These are phyloP conservation scores for Tetracladium maxilliforme DNA, from an alignment of 2,329 filamentous ascomycete genomes.

Conservation along the genomic window DNA sequence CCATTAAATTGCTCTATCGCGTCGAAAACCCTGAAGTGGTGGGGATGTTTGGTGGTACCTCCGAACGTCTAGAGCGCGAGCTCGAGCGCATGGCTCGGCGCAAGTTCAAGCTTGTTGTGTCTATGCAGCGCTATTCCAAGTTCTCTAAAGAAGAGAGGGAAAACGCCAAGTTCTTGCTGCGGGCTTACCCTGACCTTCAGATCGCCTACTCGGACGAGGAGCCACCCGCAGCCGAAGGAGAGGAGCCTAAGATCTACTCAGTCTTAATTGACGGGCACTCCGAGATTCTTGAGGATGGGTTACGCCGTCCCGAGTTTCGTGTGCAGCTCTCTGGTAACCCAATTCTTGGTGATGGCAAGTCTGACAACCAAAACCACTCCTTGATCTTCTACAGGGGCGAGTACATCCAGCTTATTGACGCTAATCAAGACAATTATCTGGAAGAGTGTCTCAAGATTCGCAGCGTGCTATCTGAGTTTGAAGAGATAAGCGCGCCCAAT, in stretches of 20 bases:
- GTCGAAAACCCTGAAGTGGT: conserved; percentile 99
- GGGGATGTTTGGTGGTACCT: conserved; percentile 99
- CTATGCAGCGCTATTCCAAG: conserved; percentile 98
- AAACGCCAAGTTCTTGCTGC: conserved; percentile 94
- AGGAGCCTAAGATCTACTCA: conserved; percentile 91
- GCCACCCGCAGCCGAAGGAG: conserved; percentile 73
- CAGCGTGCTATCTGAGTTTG: conserved; percentile 92
- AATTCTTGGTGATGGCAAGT: conserved; percentile 95
- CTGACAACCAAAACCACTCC: conserved; percentile 96
- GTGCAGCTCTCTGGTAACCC: conserved; percentile 96
- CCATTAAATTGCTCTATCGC: conserved; percentile 95
- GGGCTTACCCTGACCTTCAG: conserved; percentile 92
- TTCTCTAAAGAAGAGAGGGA: conserved; percentile 99
- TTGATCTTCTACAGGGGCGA: conserved; percentile 99
- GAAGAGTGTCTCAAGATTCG: conserved; percentile 98
- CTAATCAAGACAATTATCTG: conserved; percentile 98
- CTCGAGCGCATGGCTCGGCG: conserved; percentile 95
- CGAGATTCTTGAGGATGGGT: conserved; percentile 93
- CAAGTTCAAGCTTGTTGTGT: conserved; percentile 97
- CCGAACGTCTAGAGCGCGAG: conserved; percentile 94
- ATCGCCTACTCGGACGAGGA: conserved; percentile 98
- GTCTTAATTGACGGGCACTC: conserved; percentile 94
- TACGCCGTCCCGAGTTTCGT: conserved; percentile 94
- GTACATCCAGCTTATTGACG: conserved; percentile 98
- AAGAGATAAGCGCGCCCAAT: conserved; percentile 96